These are phyloP conservation scores for Pseudozyma hubeiensis DNA, from an alignment of 1,284 basidiomycete genomes.

Conservation along the genomic window DNA sequence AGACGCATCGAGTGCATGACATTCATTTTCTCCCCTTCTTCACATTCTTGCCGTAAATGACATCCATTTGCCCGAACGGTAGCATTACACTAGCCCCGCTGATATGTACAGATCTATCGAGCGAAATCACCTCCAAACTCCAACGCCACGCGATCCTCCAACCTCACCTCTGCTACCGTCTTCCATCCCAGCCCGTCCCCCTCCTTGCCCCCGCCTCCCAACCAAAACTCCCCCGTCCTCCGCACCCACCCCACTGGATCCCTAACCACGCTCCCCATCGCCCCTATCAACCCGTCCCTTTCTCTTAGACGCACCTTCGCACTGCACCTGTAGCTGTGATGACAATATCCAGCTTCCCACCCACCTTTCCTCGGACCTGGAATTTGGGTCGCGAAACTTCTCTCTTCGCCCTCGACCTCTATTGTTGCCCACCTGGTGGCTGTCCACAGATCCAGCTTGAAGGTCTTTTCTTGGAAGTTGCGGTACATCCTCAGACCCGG, in stretches of 20 bases:
- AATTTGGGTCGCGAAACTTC: conserved; percentile 34
- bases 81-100: neutral
- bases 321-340: conserved; percentile 37
- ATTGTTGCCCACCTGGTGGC: conserved; percentile 22
- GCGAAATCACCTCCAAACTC: conserved; percentile 48
- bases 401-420: conserved; percentile 10
- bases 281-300: neutral
- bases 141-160: conserved; percentile 38
- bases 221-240: neutral
- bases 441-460: conserved; percentile 37
- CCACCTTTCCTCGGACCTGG: conserved; percentile 29
- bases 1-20: too few relatives aligned
- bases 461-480: conserved; percentile 15
- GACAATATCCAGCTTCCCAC: conserved; percentile 41
- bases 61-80: neutral
- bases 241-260: neutral
- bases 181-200: conserved; percentile 21
- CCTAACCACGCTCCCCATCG: neutral
- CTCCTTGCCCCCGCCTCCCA: neutral
- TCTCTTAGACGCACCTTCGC: conserved; percentile 19
- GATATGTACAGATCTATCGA: conserved; percentile 9
- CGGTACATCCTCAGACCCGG: conserved; percentile 22
- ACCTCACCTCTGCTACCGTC: neutral
- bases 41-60: too few relatives aligned
- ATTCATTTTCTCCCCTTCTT: too few relatives aligned